Percentiles rank a stretch among this genome's conserved stretches.
Evolutionary conservation across 306 rosid species (phyloP).

Genomic region (Vicia faba): DNA sequence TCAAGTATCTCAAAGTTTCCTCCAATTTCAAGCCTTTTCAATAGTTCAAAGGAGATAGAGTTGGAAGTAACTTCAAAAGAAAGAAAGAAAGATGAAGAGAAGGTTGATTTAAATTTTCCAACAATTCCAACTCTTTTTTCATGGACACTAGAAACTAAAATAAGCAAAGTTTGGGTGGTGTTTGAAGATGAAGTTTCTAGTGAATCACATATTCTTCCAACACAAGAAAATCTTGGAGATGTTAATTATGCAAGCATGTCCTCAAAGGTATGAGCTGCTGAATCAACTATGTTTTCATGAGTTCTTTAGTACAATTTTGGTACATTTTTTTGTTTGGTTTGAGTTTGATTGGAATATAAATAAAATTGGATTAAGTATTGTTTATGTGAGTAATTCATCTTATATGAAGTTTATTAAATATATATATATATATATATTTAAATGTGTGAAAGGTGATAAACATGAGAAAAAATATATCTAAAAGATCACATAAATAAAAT

Average conservation of each 20-base stretch:
- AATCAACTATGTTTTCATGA: conserved; percentile 36
- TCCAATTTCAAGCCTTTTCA: conserved; percentile 13
- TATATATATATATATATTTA: too few relatives aligned
- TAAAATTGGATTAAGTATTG: not conserved
- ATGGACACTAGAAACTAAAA: conserved; percentile 59
- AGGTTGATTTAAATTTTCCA: conserved; percentile 36
- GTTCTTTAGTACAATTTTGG: conserved; percentile 35
- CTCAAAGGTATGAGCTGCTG: conserved; percentile 30
- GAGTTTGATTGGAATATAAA: not conserved
- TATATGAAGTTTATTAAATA: not conserved
- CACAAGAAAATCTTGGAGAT: conserved; percentile 26
- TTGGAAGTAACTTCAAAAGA: conserved; percentile 36
- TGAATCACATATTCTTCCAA: conserved; percentile 36
- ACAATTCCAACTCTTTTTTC: conserved; percentile 42
- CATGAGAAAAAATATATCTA: too few relatives aligned
- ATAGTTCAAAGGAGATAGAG: conserved; percentile 39
- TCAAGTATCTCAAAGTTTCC: conserved; percentile 35
- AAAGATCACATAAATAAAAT: too few relatives aligned
- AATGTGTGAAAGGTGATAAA: too few relatives aligned
- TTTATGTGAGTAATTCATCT: not conserved
- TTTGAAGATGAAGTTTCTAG: conserved; percentile 59
- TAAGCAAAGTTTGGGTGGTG: conserved; percentile 67
- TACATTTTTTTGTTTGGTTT: not conserved
- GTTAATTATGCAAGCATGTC: conserved; percentile 36
- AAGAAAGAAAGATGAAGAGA: conserved; percentile 40